A percentile compares a stretch with the other conserved stretches of the same genome.
Evolutionary conservation across 257 asterid genomes (phyloP).

Genomic region (Plantago ovata): DNA sequence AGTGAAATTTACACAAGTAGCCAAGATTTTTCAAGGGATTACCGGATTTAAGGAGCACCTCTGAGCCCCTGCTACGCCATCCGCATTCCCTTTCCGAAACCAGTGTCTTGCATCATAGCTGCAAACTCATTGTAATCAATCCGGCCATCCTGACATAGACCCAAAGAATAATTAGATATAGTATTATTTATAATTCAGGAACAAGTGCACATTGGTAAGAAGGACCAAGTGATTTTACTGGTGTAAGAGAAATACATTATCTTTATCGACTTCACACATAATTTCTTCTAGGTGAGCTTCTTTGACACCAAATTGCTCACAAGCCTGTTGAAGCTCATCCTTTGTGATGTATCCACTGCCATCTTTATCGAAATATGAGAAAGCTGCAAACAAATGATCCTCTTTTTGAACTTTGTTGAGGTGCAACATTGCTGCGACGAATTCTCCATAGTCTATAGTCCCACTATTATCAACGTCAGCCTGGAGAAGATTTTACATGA

Average conservation of each 20-base stretch:
- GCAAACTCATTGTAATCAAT: conserved; percentile 81
- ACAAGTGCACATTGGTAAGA: not conserved
- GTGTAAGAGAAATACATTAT: conserved; percentile 35
- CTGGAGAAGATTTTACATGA: conserved; percentile 31
- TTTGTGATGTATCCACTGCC: conserved; percentile 80
- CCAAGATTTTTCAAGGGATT: conserved; percentile 9
- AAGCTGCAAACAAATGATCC: conserved; percentile 70
- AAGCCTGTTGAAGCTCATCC: conserved; percentile 87
- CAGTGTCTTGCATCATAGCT: conserved; percentile 83
- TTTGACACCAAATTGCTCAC: conserved; percentile 70
- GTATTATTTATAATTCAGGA: not conserved
- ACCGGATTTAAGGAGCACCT: conserved; percentile 22
- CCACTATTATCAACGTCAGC: conserved; percentile 91
- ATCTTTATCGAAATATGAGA: conserved; percentile 82
- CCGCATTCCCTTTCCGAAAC: conserved; percentile 42
- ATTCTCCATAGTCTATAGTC: conserved; percentile 83
- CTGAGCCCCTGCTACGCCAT: conserved; percentile 29
- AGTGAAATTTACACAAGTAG: conserved; percentile 23
- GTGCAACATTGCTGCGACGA: conserved; percentile 89
- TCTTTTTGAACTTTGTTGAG: conserved; percentile 82
- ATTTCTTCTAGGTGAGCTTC: conserved; percentile 66
- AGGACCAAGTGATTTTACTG: not conserved
- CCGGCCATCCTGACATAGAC: conserved; percentile 59
- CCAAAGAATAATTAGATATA: conserved; percentile 1
- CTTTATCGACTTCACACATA: conserved; percentile 82